Evolutionary conservation across 768 basidiomycete genomes (phyloP).

Genomic region (Roridomyces roridus): DNA sequence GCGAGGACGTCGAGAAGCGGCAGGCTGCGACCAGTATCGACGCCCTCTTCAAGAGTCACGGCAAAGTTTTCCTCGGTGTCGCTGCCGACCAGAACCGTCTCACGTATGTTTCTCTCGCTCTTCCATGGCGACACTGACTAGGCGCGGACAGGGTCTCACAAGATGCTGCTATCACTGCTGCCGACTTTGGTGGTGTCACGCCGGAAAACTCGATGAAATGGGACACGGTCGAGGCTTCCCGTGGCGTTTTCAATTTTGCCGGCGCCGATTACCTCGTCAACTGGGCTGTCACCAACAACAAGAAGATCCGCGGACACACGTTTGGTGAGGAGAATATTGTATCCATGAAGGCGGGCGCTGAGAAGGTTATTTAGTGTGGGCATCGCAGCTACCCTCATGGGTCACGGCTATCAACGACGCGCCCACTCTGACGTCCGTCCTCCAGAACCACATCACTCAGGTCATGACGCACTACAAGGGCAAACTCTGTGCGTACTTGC

Average conservation of each 20-base stretch:
- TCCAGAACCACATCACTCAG: conserved; percentile 50
- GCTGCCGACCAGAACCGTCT: conserved; percentile 19
- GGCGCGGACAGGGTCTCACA: conserved; percentile 6
- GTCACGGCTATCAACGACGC: conserved; percentile 44
- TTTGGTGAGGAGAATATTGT: conserved; percentile 38
- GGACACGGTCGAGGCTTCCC: conserved; percentile 45
- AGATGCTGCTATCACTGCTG: conserved; percentile 14
- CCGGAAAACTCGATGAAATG: conserved; percentile 55
- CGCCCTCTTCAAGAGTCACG: conserved; percentile 14
- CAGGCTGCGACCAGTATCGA: conserved; percentile 18
- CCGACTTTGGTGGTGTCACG: conserved; percentile 49
- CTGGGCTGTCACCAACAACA: conserved; percentile 46
- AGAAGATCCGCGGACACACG: conserved; percentile 49
- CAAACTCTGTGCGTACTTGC: conserved; percentile 40
- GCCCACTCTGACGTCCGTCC: conserved; percentile 34
- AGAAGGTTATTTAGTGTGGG: no score
- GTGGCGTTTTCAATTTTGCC: conserved; percentile 40
- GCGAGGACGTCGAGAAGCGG: not conserved
- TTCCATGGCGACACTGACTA: not conserved
- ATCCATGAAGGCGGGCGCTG: no score
- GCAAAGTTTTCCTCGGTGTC: conserved; percentile 15
- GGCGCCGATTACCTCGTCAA: conserved; percentile 46
- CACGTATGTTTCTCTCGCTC: not conserved
- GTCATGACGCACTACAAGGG: conserved; percentile 54
- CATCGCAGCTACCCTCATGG: conserved; percentile 50